Conservation (phyloP, 2,329 filamentous ascomycete genomes). For the Clarireedia hainanense region DNA sequence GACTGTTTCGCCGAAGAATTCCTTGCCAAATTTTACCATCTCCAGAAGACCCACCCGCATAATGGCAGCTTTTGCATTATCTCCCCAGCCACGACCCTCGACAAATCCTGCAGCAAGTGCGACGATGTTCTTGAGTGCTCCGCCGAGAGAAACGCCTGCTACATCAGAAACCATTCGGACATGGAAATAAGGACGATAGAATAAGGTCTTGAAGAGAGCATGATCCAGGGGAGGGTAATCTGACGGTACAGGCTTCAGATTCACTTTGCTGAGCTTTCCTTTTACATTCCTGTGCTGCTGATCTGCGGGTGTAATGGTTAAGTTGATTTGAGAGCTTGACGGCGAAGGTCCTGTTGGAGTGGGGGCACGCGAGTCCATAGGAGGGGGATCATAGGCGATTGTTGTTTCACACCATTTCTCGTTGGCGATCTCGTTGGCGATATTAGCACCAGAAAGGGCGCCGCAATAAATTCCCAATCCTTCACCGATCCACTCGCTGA, state of each 20-base stretch:
- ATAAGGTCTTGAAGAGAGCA: slow-evolving; percentile 71
- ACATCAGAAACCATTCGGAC: slow-evolving; percentile 90
- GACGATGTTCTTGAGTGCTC: slow-evolving; percentile 94
- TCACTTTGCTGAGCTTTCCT: slow-evolving; percentile 58
- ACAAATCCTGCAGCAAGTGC: slow-evolving; percentile 92
- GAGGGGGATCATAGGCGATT: slow-evolving; percentile 88
- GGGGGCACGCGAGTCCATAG: slow-evolving; percentile 73
- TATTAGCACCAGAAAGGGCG: slow-evolving; percentile 91
- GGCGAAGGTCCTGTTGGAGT: slow-evolving; percentile 49
- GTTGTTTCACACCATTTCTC: slow-evolving; percentile 98
- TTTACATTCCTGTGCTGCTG: slow-evolving; percentile 61
- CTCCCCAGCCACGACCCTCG: slow-evolving; percentile 91
- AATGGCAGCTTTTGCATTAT: slow-evolving; percentile 97
- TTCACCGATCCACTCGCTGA: slow-evolving; percentile 90
- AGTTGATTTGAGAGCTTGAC: slow-evolving; percentile 39
- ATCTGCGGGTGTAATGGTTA: slow-evolving; percentile 37
- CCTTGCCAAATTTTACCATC: slow-evolving; percentile 92
- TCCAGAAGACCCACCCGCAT: slow-evolving; percentile 95
- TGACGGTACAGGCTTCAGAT: slow-evolving; percentile 65
- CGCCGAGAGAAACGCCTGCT: slow-evolving; percentile 90
- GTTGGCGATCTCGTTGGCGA: slow-evolving; percentile 86
- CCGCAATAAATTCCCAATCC: slow-evolving; percentile 93
- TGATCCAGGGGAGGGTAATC: slow-evolving; percentile 87
- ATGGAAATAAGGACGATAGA: slow-evolving; percentile 96
- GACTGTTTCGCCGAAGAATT: slow-evolving; percentile 82